These are phyloP conservation scores for Tillandsia fasciculata DNA, from an alignment of 176 grass and related monocot genomes.

Conservation along the genomic window DNA sequence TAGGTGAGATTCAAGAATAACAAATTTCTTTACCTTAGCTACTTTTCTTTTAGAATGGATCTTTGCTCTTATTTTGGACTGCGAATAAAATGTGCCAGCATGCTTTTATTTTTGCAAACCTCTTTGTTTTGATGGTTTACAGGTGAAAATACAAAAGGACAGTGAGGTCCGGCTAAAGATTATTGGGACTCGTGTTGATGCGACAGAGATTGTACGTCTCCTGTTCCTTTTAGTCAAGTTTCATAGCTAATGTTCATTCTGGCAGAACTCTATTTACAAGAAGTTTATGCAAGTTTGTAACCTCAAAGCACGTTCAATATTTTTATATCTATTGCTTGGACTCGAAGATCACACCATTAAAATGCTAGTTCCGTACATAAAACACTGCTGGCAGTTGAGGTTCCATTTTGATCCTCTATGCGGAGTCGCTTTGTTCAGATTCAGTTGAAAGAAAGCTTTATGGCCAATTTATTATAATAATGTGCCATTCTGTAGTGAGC, in stretches of 20 bases:
- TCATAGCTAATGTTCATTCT: conserved; percentile 1
- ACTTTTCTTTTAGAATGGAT: background rate
- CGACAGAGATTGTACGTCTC: conserved; percentile 83
- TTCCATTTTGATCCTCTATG: too few relatives aligned
- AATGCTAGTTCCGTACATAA: too few relatives aligned
- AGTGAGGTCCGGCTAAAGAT: conserved; percentile 96
- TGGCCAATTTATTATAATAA: too few relatives aligned
- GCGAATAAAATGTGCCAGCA: background rate
- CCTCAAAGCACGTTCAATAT: too few relatives aligned
- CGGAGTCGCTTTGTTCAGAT: too few relatives aligned
- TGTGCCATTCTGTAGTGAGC: too few relatives aligned
- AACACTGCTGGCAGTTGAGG: too few relatives aligned
- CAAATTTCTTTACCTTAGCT: too few relatives aligned
- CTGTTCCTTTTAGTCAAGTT: conserved; percentile 1
- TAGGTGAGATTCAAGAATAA: too few relatives aligned
- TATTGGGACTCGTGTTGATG: conserved; percentile 93
- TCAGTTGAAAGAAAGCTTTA: too few relatives aligned
- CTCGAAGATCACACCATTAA: background rate
- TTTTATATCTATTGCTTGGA: too few relatives aligned
- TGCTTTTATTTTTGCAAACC: background rate
- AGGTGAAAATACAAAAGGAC: conserved; percentile 99
- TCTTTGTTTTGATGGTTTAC: background rate
- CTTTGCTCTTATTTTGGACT: background rate
- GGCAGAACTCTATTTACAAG: too few relatives aligned
- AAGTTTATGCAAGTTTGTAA: background rate